These are phyloP conservation scores for Phaeosphaeriaceae sp. DNA, from an alignment of 2,329 filamentous ascomycete species.

Conservation along the genomic window DNA sequence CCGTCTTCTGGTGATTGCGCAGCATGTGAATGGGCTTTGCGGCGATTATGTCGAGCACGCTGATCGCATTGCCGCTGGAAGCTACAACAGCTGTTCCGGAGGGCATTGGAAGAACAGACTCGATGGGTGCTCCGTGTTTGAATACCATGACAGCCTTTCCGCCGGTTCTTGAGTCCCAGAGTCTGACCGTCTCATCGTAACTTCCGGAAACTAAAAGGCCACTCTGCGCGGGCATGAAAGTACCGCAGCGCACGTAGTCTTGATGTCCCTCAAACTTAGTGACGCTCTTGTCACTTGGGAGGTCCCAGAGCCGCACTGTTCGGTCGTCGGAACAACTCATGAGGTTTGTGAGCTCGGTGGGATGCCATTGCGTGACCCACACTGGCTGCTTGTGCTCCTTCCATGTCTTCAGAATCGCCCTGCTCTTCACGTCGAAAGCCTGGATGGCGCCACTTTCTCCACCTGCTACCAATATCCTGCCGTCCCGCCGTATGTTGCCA, in stretches of 20 bases:
- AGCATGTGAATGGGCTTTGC: constrained; percentile 87
- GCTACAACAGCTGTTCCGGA: constrained; percentile 87
- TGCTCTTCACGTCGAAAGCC: constrained; percentile 89
- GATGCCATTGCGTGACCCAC: constrained; percentile 92
- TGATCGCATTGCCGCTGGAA: constrained; percentile 83
- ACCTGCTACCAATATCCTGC: constrained; percentile 85
- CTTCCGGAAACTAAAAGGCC: constrained; percentile 83
- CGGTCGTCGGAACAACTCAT: constrained; percentile 92
- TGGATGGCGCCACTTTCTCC: constrained; percentile 93
- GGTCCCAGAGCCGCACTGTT: constrained; percentile 92
- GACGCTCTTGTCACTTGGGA: constrained; percentile 78
- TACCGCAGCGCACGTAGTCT: constrained; percentile 89
- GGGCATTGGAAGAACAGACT: constrained; percentile 85
- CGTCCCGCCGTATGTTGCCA: constrained; percentile 87
- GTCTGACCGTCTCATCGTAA: constrained; percentile 90
- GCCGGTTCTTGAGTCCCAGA: constrained; percentile 88
- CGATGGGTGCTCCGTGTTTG: constrained; percentile 88
- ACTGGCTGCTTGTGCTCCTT: constrained; percentile 92
- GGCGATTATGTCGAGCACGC: constrained; percentile 89
- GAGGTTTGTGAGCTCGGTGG: constrained; percentile 81
- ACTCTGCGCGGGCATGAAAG: constrained; percentile 79
- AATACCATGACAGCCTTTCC: constrained; percentile 80
- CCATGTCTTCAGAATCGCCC: constrained; percentile 96
- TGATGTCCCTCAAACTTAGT: constrained; percentile 84
- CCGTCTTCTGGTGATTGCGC: constrained; percentile 96